Base-by-base conservation (phyloP, 2,329 filamentous ascomycete species). In the Grosmannia huntii region DNA sequence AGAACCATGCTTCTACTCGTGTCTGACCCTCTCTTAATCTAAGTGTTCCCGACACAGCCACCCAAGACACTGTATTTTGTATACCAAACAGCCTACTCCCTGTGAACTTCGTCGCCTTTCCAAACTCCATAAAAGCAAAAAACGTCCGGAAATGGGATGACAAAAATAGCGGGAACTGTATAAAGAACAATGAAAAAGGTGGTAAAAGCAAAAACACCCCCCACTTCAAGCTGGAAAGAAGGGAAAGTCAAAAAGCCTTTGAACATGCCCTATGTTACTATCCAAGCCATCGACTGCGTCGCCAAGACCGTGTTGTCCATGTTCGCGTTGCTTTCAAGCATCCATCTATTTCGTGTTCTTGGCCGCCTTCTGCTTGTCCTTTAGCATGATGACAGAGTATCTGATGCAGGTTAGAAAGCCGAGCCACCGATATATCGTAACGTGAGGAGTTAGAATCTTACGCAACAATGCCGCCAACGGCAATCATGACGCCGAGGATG, bases 401-500 rank as follows among this genome's bases (percentile, higher is more conserved):
- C 68, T 69, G 31, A 4, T 14, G 9, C 7, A 1, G 14, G 55
- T 63, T 53, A 60, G 60, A 55, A 50, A 21, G 23, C 3, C 25
- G 31, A 10, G 31, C 31, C 9, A 33, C 31, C 9, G 28, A n/a
- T 3, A 4, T 12, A 10, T 12, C 1, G 6, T 23, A 12, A 11
- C 2, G 10, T 28, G n/a, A 38, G 23, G 50, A 4, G 41, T 27
- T 6, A 3, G 16, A 4, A 25, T 73, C 78, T 70, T 71, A 84
- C 78, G 72, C 70, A 55, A 83, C 73, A 55, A 84, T 83, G 50
- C 80, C 81, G 28, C 73, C 75, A 55, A 84, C 71, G 6, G 81
- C 81, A 60, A 82, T 67, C 6, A 81, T 67, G 38, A 83, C 77
- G 27, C 81, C 81, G 50, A 80, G 62, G 25, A 82, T 68, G 5